phyloP scores from a whole-genome alignment of 805 yeast genomes.

The Zygosaccharomyces gambellarensis region DNA sequence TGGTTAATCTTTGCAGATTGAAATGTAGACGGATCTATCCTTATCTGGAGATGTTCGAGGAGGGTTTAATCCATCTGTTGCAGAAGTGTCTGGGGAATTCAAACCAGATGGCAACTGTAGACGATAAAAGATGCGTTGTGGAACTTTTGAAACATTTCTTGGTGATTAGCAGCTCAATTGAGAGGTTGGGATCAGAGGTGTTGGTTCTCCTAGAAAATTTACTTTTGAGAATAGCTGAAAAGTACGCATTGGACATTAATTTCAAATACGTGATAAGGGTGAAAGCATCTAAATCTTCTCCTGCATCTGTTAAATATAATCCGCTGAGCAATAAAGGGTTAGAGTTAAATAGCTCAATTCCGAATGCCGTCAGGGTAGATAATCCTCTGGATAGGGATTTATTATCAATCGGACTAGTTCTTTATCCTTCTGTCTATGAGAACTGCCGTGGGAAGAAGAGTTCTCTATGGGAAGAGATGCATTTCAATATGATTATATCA shows the following conservation, averaged over 20 bases:
- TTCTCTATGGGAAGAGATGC: constrained; percentile 14
- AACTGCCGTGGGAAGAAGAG: not conserved
- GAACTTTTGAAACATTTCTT: constrained; percentile 17
- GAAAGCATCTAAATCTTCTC: constrained; percentile 7
- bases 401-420: constrained; percentile 16
- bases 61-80: constrained; percentile 10
- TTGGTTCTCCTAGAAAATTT: constrained; percentile 10
- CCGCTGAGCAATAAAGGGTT: constrained; percentile 18
- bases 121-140: constrained; percentile 8
- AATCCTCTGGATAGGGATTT: constrained; percentile 19
- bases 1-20: constrained; percentile 20
- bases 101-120: constrained; percentile 1
- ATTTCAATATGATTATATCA: constrained; percentile 19
- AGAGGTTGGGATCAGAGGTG: not conserved
- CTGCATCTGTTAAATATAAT: constrained; percentile 13
- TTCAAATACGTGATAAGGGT: constrained; percentile 21
- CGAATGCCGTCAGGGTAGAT: constrained; percentile 21
- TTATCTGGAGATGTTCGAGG: constrained; percentile 5
- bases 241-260: constrained; percentile 16
- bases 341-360: constrained; percentile 13
- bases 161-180: constrained; percentile 5
- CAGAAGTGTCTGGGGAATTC: not conserved
- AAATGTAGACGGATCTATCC: constrained; percentile 16
- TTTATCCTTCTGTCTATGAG: constrained; percentile 9
- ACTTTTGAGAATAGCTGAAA: constrained; percentile 14